Conservation (phyloP, 2,329 filamentous ascomycete species). For the Lachnellula subtilissima region DNA sequence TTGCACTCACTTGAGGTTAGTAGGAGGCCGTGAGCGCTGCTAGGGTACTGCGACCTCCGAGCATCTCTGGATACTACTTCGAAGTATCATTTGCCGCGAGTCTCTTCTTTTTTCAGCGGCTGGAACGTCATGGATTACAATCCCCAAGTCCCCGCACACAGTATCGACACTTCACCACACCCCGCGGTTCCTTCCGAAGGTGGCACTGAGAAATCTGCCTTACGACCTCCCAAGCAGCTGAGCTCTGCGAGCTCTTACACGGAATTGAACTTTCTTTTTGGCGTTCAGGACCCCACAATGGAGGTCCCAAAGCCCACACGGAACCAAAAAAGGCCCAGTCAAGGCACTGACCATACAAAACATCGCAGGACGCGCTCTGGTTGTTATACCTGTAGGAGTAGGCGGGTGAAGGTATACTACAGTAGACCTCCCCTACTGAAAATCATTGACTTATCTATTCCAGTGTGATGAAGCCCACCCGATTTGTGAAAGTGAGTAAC, state of each 20-base stretch:
- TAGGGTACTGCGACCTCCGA: neutral
- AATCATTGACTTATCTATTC: slow-evolving; percentile 22
- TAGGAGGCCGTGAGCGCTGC: slow-evolving; percentile 2
- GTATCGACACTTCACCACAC: slow-evolving; percentile 2
- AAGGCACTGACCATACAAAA: slow-evolving; percentile 55
- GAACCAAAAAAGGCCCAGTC: slow-evolving; percentile 27
- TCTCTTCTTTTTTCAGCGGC: neutral
- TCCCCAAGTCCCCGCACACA: slow-evolving; percentile 7
- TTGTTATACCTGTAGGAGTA: slow-evolving; percentile 85
- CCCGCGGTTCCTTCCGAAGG: slow-evolving; percentile 5
- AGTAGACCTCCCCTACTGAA: neutral
- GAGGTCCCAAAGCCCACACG: slow-evolving; percentile 24
- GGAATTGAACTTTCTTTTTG: slow-evolving; percentile 29
- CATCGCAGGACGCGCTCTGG: slow-evolving; percentile 90
- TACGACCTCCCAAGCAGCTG: slow-evolving; percentile 12
- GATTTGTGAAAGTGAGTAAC: slow-evolving; percentile 67
- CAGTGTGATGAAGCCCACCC: slow-evolving; percentile 90
- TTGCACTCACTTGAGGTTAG: slow-evolving; percentile 7
- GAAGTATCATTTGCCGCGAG: neutral
- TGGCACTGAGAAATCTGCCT: slow-evolving; percentile 1
- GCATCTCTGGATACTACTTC: neutral
- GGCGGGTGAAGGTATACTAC: slow-evolving; percentile 69
- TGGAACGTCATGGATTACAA: slow-evolving; percentile 15
- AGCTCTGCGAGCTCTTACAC: slow-evolving; percentile 28
- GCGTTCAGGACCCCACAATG: slow-evolving; percentile 27